Percentiles rank a stretch among this genome's conserved stretches.
phyloP scores from a whole-genome alignment of 306 rosid species.

The Rosa rugosa region DNA sequence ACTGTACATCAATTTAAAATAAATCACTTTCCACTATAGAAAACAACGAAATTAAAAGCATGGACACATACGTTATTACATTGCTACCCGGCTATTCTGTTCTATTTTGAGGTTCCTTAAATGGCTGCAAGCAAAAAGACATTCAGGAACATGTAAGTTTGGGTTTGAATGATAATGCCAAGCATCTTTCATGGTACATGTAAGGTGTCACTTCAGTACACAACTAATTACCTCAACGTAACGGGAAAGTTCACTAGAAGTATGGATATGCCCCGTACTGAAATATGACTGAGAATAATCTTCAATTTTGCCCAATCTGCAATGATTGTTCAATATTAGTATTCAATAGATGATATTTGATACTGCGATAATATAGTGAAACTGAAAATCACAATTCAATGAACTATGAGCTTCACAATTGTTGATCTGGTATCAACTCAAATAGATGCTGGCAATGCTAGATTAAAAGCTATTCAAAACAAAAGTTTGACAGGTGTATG shows the following conservation, averaged over 20 bases:
- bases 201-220: slow-evolving; percentile 15
- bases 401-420: background rate
- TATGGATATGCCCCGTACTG: slow-evolving; percentile 63
- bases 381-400: background rate
- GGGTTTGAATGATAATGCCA: background rate
- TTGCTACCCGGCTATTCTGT: background rate
- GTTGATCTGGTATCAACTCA: background rate
- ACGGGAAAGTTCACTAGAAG: slow-evolving; percentile 54
- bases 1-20: background rate
- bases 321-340: slow-evolving; percentile 17
- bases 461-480: background rate
- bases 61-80: slow-evolving; percentile 12
- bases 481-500: background rate
- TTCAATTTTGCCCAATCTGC: slow-evolving; percentile 77
- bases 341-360: background rate
- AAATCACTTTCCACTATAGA: background rate
- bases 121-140: slow-evolving; percentile 33
- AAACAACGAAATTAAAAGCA: background rate
- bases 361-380: background rate
- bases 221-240: slow-evolving; percentile 44
- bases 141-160: background rate
- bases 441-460: background rate
- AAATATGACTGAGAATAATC: slow-evolving; percentile 82
- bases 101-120: slow-evolving; percentile 18
- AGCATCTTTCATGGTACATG: slow-evolving; percentile 8